phyloP scores from a whole-genome alignment of 257 asterid species.

The Osmanthus fragrans region DNA sequence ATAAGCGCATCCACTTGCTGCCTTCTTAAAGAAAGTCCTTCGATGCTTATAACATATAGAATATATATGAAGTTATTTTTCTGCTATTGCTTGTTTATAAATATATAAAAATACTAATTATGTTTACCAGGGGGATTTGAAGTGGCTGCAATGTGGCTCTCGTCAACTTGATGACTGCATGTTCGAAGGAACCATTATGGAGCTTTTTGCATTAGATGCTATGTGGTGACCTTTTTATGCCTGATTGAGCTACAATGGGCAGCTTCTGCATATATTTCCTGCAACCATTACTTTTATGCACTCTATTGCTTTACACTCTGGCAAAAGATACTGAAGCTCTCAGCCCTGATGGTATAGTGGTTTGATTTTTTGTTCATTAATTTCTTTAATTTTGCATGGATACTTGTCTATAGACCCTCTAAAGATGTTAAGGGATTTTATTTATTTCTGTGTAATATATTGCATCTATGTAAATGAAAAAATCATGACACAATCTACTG shows the following conservation, averaged over 20 bases:
- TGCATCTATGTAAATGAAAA: neutral
- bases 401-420: neutral
- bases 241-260: slow-evolving; percentile 63
- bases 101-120: neutral
- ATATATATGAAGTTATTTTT: slow-evolving; percentile 9
- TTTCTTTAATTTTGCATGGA: neutral
- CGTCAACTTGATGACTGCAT: slow-evolving; percentile 34
- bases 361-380: neutral
- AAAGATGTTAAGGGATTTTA: neutral
- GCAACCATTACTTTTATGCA: slow-evolving; percentile 44
- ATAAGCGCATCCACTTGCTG: slow-evolving; percentile 9
- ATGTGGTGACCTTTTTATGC: slow-evolving; percentile 50
- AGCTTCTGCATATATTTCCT: slow-evolving; percentile 41
- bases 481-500: neutral
- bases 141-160: slow-evolving; percentile 37
- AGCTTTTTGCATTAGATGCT: slow-evolving; percentile 51
- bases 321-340: slow-evolving; percentile 52
- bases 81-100: slow-evolving; percentile 9
- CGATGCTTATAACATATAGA: neutral
- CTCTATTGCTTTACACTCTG: slow-evolving; percentile 46
- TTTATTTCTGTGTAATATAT: neutral
- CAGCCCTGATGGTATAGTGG: slow-evolving; percentile 79
- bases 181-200: slow-evolving; percentile 33
- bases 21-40: neutral
- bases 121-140: slow-evolving; percentile 24